Percentiles rank a stretch among this genome's conserved stretches.
Conservation (phyloP, 2,329 filamentous ascomycete species). For the Arthrobotrys conoides region DNA sequence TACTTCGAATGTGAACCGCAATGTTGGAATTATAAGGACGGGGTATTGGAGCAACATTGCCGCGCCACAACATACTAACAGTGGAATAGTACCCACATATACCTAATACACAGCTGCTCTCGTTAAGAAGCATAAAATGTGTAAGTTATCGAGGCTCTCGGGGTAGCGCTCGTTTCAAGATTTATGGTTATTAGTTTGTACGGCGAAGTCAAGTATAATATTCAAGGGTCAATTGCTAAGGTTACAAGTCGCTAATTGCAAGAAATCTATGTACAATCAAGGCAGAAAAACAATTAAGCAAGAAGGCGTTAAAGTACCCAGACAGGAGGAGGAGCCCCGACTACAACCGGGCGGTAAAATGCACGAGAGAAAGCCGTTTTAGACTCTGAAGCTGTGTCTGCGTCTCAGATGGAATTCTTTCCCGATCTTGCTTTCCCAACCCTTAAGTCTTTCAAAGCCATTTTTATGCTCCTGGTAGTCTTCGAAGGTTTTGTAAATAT, state of each 20-base stretch:
- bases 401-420: slow-evolving; percentile 74
- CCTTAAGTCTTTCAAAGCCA: slow-evolving; percentile 83
- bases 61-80: neutral
- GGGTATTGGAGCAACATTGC: neutral
- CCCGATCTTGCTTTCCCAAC: slow-evolving; percentile 89
- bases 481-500: slow-evolving; percentile 81
- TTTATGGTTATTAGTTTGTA: neutral
- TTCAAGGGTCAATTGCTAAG: neutral
- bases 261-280: slow-evolving; percentile 5
- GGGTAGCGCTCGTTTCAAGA: neutral
- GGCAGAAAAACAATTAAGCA: neutral
- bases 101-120: neutral
- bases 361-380: neutral
- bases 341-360: too few relatives aligned
- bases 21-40: too few relatives aligned
- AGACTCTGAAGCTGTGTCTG: slow-evolving; percentile 51
- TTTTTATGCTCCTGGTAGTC: slow-evolving; percentile 81
- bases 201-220: neutral
- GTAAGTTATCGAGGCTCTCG: neutral
- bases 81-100: too few relatives aligned
- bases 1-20: neutral
- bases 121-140: neutral
- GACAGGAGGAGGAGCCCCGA: too few relatives aligned
- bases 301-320: neutral
- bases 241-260: slow-evolving; percentile 8